These are phyloP conservation scores for Phtheirospermum japonicum DNA, from an alignment of 257 asterid genomes.

Conservation along the genomic window DNA sequence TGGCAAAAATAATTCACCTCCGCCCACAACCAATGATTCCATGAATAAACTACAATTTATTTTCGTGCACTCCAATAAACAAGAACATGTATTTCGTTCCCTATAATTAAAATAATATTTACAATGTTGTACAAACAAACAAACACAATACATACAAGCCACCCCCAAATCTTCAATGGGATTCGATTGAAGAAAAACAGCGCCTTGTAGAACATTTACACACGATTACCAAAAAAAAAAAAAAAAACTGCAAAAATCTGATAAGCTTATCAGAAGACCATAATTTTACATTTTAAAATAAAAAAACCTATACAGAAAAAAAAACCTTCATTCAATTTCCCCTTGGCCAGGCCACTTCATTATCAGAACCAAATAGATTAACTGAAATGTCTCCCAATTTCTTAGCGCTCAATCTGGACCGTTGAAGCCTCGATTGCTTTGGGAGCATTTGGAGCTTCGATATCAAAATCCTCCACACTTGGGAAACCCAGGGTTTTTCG, in stretches of 20 bases:
- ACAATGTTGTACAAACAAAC: not conserved
- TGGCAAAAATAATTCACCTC: no score
- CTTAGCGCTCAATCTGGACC: constrained; percentile 39
- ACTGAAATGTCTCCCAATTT: constrained; percentile 57
- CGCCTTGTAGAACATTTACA: constrained; percentile 27
- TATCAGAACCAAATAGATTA: constrained; percentile 44
- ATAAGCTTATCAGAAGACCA: no score
- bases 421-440: constrained; percentile 43
- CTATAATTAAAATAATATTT: not conserved
- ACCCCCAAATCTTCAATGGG: constrained; percentile 48
- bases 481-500: constrained; percentile 43
- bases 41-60: not conserved
- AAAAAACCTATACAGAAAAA: not conserved
- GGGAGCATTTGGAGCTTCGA: constrained; percentile 74
- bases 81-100: not conserved
- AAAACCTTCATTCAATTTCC: constrained; percentile 7
- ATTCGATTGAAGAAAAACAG: constrained; percentile 45
- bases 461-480: constrained; percentile 17
- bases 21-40: no score
- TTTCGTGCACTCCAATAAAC: not conserved
- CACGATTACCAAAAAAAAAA: not conserved
- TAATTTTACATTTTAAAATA: no score
- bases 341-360: constrained; percentile 31
- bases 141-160: constrained; percentile 17
- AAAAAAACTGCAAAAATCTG: no score